Conservation (phyloP, 2,329 filamentous ascomycete species). For the Pyricularia grisea region DNA sequence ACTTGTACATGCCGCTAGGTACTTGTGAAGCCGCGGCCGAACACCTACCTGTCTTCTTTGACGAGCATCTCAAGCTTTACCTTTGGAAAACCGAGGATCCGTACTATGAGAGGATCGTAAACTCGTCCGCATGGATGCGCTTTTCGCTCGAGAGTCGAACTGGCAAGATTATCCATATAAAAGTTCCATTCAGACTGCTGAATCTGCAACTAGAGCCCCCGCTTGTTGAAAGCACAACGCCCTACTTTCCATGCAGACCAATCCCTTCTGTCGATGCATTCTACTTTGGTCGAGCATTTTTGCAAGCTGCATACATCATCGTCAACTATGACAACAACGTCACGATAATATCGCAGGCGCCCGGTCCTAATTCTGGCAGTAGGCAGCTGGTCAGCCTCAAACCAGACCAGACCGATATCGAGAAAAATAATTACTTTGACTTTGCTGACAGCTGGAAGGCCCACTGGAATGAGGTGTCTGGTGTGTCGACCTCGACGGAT, state of each 20-base stretch:
- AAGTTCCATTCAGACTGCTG: conserved; percentile 29
- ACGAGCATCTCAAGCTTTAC: conserved; percentile 25
- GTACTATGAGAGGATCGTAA: conserved; percentile 25
- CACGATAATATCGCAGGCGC: conserved; percentile 12
- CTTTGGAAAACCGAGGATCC: conserved; percentile 26
- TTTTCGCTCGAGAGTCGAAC: conserved; percentile 25
- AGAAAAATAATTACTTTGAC: background rate
- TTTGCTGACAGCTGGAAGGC: background rate
- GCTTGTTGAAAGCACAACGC: conserved; percentile 13
- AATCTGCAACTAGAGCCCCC: conserved; percentile 28
- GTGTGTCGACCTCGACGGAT: background rate
- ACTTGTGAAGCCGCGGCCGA: conserved; percentile 28
- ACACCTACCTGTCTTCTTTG: conserved; percentile 25
- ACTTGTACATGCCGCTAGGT: conserved; percentile 26
- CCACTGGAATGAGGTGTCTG: background rate
- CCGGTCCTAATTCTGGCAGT: conserved; percentile 7
- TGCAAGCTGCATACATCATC: conserved; percentile 12
- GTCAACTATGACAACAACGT: conserved; percentile 10
- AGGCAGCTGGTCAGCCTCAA: background rate
- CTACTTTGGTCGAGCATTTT: conserved; percentile 13
- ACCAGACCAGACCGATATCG: background rate
- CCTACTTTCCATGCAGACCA: conserved; percentile 14
- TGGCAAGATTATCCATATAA: conserved; percentile 26
- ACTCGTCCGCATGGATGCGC: conserved; percentile 29
- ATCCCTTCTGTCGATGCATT: background rate